Percentiles rank a stretch among this genome's conserved stretches.
Evolutionary conservation across 148 eudicot species (phyloP).

Genomic region (Diospyros kaki): DNA sequence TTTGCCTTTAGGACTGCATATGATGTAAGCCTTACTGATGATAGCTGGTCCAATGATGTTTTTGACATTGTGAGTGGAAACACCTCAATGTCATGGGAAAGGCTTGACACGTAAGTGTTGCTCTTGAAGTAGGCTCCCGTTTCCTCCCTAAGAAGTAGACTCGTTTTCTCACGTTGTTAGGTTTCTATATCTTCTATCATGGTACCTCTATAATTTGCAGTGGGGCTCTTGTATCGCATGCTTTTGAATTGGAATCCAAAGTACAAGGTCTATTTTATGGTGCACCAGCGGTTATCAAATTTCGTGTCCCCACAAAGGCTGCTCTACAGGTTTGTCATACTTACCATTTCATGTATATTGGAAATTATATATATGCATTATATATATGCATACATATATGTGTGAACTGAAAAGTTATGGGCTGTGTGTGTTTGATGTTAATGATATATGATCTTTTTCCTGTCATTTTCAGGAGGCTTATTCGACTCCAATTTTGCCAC

Average conservation of each 20-base stretch:
- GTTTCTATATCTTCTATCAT: not conserved
- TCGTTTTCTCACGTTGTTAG: too few relatives aligned
- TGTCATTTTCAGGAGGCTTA: constrained; percentile 55
- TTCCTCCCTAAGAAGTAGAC: not conserved
- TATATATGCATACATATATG: not conserved
- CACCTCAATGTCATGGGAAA: constrained; percentile 83
- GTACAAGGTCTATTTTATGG: constrained; percentile 59
- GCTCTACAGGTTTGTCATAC: constrained; percentile 65
- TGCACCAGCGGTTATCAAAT: constrained; percentile 73
- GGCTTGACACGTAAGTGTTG: constrained; percentile 77
- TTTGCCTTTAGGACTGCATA: constrained; percentile 66
- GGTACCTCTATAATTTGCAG: constrained; percentile 27
- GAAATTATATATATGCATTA: not conserved
- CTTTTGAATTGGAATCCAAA: constrained; percentile 78
- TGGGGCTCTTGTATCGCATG: constrained; percentile 65
- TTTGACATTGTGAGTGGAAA: constrained; percentile 62
- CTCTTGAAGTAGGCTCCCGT: not conserved
- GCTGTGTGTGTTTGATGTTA: not conserved
- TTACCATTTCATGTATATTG: not conserved
- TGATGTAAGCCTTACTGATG: constrained; percentile 75
- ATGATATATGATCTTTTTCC: not conserved
- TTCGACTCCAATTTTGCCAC: constrained; percentile 75
- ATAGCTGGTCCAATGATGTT: constrained; percentile 64
- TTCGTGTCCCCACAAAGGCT: constrained; percentile 82
- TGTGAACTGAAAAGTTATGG: not conserved